A percentile compares a stretch with the other conserved stretches of the same genome.
Conservation (phyloP, 257 asterid genomes). For the Primulina eburnea region DNA sequence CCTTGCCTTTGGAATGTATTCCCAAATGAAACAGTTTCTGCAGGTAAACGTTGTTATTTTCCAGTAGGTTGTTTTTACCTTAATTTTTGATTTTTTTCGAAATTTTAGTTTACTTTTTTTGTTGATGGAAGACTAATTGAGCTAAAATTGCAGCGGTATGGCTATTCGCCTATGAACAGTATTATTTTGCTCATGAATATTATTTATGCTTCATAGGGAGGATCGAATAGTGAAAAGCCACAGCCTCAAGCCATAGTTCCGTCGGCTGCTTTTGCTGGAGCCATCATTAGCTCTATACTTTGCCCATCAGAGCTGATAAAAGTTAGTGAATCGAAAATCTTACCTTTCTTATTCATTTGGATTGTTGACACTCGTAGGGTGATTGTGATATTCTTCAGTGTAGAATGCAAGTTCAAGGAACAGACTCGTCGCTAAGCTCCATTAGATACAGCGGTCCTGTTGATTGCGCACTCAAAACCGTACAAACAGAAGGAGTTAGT, state of each 20-base stretch:
- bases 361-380: slow-evolving; percentile 29
- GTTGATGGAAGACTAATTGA: slow-evolving; percentile 23
- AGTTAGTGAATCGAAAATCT: slow-evolving; percentile 45
- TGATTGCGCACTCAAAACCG: slow-evolving; percentile 78
- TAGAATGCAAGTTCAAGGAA: slow-evolving; percentile 98
- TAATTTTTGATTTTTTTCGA: slow-evolving; percentile 2
- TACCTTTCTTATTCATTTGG: slow-evolving; percentile 11
- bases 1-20: slow-evolving; percentile 85
- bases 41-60: slow-evolving; percentile 47
- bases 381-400: slow-evolving; percentile 75
- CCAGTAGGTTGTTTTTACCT: background rate
- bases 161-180: background rate
- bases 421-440: slow-evolving; percentile 47
- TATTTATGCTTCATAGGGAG: slow-evolving; percentile 44
- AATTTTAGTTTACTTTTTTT: slow-evolving; percentile 15
- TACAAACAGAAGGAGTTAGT: slow-evolving; percentile 75
- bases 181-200: slow-evolving; percentile 18
- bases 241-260: background rate
- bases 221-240: background rate
- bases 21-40: slow-evolving; percentile 70
- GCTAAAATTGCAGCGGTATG: slow-evolving; percentile 19
- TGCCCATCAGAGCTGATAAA: slow-evolving; percentile 91
- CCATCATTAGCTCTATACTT: slow-evolving; percentile 65
- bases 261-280: slow-evolving; percentile 56
- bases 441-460: slow-evolving; percentile 66